Percentiles rank a stretch among this genome's conserved stretches.
Evolutionary conservation across 1,284 basidiomycete genomes (phyloP).

Genomic region (Tylopilus sp.): DNA sequence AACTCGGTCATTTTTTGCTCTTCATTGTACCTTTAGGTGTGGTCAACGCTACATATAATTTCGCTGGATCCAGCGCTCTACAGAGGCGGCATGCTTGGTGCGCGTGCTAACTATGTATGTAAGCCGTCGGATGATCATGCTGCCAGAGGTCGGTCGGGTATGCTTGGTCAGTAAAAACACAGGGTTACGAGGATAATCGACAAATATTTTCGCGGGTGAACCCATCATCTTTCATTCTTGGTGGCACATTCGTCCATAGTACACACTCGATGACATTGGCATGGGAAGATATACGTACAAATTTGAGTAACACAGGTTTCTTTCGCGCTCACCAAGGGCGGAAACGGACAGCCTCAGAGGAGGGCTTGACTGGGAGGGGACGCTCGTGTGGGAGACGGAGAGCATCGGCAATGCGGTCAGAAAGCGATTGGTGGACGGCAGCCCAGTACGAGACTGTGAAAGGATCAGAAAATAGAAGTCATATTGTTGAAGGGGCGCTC

Average conservation of each 20-base stretch:
- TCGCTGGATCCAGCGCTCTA: neutral
- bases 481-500: conserved; percentile 29
- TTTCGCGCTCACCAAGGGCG: conserved; percentile 23
- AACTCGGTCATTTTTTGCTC: conserved; percentile 95
- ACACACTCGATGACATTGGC: neutral
- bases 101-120: too few species aligned
- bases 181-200: too few species aligned
- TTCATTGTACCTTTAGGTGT: conserved; percentile 56
- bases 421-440: conserved; percentile 68
- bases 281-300: neutral
- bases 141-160: too few species aligned
- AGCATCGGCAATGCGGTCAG: conserved; percentile 70
- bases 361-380: conserved; percentile 64
- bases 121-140: neutral
- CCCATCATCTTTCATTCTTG: conserved; percentile 1
- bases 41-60: neutral
- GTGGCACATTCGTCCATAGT: conserved; percentile 1
- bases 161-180: too few species aligned
- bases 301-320: neutral
- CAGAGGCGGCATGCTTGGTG: neutral
- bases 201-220: neutral
- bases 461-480: conserved; percentile 6
- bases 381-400: conserved; percentile 50
- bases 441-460: conserved; percentile 73
- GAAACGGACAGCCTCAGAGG: conserved; percentile 55